phyloP scores from a whole-genome alignment of 805 yeast genomes.

The Metschnikowia corniflorae region DNA sequence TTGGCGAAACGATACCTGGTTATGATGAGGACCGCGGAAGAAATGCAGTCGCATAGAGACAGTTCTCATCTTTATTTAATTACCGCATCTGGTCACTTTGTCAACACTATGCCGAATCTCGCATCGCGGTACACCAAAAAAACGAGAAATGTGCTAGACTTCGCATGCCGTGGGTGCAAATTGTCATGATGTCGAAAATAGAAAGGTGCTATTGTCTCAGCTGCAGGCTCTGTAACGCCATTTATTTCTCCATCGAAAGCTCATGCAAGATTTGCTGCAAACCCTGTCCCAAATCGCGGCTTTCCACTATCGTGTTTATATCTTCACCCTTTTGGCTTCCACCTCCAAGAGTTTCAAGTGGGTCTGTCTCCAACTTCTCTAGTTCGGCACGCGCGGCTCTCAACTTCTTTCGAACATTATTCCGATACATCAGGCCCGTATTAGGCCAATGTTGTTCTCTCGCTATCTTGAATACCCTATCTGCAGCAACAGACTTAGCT shows the following conservation, averaged over 20 bases:
- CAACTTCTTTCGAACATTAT: slow-evolving; percentile 22
- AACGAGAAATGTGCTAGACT: too few relatives aligned
- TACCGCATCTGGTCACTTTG: slow-evolving; percentile 7
- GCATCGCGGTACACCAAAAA: too few relatives aligned
- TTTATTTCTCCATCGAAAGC: too few relatives aligned
- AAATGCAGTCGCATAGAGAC: too few relatives aligned
- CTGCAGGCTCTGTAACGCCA: too few relatives aligned
- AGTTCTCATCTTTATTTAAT: slow-evolving; percentile 3
- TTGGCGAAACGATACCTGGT: too few relatives aligned
- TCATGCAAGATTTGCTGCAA: slow-evolving; percentile 7
- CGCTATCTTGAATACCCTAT: slow-evolving; percentile 30
- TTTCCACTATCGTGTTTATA: not conserved
- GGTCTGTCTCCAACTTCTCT: slow-evolving; percentile 5
- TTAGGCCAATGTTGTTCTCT: slow-evolving; percentile 34
- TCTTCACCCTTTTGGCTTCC: not conserved
- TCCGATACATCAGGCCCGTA: slow-evolving; percentile 31
- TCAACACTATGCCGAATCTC: too few relatives aligned
- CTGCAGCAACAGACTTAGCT: slow-evolving; percentile 28
- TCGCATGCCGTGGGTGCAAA: too few relatives aligned
- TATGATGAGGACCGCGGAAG: too few relatives aligned
- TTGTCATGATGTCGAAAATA: too few relatives aligned
- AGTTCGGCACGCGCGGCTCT: slow-evolving; percentile 15
- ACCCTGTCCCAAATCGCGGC: slow-evolving; percentile 7
- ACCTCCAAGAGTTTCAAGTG: not conserved
- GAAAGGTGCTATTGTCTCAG: too few relatives aligned